Percentiles rank a stretch among this genome's conserved stretches.
Evolutionary conservation across 805 yeast genomes (phyloP).

Genomic region (Pichia nakasei): DNA sequence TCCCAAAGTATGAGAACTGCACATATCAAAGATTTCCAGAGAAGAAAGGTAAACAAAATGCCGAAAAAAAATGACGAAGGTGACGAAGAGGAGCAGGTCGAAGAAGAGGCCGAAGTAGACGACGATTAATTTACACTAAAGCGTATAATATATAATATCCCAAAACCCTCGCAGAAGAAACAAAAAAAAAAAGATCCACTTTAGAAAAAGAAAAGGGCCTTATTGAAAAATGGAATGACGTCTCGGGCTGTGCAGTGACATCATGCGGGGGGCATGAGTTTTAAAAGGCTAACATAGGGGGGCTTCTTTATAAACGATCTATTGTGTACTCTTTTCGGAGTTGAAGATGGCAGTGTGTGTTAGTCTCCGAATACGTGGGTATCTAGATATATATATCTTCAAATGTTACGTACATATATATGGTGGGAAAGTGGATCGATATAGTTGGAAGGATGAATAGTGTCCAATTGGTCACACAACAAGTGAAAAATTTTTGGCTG

Average conservation of each 20-base stretch:
- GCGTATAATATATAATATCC: neutral
- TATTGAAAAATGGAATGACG: neutral
- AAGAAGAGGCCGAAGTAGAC: neutral
- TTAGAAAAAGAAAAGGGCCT: neutral
- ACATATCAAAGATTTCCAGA: constrained; percentile 79
- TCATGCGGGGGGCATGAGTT: neutral
- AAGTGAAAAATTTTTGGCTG: no score
- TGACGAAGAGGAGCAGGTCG: constrained; percentile 5
- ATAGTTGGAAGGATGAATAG: no score
- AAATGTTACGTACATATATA: no score
- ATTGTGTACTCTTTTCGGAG: no score
- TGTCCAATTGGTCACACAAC: no score
- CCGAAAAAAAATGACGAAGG: constrained; percentile 7
- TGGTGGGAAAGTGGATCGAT: no score
- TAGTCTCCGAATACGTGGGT: no score
- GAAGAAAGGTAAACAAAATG: constrained; percentile 34
- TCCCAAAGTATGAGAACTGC: constrained; percentile 59
- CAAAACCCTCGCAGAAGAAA: neutral
- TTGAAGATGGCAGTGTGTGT: no score
- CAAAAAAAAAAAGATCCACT: neutral
- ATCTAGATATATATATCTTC: no score
- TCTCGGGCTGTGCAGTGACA: neutral
- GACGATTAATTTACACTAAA: no score
- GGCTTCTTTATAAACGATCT: no score
- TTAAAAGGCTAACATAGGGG: no score